A percentile compares a stretch with the other conserved stretches of the same genome.
Evolutionary conservation across 1,139 yeast species (phyloP).

Genomic region (Yamadazyma blattariae): DNA sequence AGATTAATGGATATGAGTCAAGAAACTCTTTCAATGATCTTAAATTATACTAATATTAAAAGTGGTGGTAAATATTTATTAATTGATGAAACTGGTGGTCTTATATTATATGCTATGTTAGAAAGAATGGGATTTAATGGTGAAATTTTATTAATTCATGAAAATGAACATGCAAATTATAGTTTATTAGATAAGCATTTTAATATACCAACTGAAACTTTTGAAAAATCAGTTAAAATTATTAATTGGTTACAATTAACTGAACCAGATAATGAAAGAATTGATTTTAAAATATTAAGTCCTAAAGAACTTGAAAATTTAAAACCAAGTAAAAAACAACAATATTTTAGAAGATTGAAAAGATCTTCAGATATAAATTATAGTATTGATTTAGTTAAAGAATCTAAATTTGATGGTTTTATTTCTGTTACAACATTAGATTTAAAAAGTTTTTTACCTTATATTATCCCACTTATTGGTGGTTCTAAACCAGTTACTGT

Average conservation of each 20-base stretch:
- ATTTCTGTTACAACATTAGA: slow-evolving; percentile 72
- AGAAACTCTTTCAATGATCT: slow-evolving; percentile 73
- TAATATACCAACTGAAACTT: slow-evolving; percentile 53
- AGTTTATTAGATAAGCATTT: slow-evolving; percentile 69
- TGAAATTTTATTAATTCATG: slow-evolving; percentile 74
- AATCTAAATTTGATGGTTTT: slow-evolving; percentile 71
- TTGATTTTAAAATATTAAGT: slow-evolving; percentile 48
- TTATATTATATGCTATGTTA: slow-evolving; percentile 75
- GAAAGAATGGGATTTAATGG: slow-evolving; percentile 91
- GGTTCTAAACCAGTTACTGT: slow-evolving; percentile 88
- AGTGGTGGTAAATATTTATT: slow-evolving; percentile 89
- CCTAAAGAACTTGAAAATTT: slow-evolving; percentile 53
- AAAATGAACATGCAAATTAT: slow-evolving; percentile 86
- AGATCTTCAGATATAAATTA: slow-evolving; percentile 55
- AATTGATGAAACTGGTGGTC: slow-evolving; percentile 89
- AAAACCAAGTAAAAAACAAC: slow-evolving; percentile 60
- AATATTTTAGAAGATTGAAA: slow-evolving; percentile 63
- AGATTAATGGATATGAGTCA: slow-evolving; percentile 80
- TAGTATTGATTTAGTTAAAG: slow-evolving; percentile 48
- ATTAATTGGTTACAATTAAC: slow-evolving; percentile 77
- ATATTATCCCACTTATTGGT: slow-evolving; percentile 61
- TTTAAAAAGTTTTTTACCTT: slow-evolving; percentile 62
- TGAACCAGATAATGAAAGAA: slow-evolving; percentile 66
- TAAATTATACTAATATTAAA: slow-evolving; percentile 75
- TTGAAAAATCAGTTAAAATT: slow-evolving; percentile 58